Percentiles rank a stretch among this genome's conserved stretches.
Evolutionary conservation across 768 basidiomycete species (phyloP).

Genomic region (Termitomyces sp.): DNA sequence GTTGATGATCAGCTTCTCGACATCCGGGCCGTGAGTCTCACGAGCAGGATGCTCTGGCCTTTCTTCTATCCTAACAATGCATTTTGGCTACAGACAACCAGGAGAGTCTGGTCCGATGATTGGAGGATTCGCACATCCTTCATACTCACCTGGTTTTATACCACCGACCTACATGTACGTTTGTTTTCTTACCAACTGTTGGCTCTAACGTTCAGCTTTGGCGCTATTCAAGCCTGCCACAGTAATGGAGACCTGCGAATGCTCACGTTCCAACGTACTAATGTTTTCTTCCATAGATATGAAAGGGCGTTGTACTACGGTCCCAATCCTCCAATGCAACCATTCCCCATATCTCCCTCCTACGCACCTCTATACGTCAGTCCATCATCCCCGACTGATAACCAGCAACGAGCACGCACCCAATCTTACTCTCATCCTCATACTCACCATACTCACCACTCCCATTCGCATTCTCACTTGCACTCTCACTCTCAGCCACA

Average conservation of each 20-base stretch:
- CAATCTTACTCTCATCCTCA: conserved; percentile 13
- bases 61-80: neutral
- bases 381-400: neutral
- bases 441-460: conserved; percentile 2
- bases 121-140: conserved; percentile 9
- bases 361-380: conserved; percentile 9
- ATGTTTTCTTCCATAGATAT: conserved; percentile 3
- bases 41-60: neutral
- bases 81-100: conserved; percentile 1
- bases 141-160: conserved; percentile 8
- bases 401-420: conserved; percentile 3
- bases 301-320: conserved; percentile 14
- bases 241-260: conserved; percentile 9
- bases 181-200: no score
- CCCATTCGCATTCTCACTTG: conserved; percentile 9
- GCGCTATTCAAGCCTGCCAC: conserved; percentile 6
- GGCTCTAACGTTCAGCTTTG: neutral
- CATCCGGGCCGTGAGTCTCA: conserved; percentile 18
- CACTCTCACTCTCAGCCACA: conserved; percentile 10
- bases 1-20: conserved; percentile 18
- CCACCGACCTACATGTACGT: conserved; percentile 16
- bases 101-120: conserved; percentile 2
- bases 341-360: conserved; percentile 4
- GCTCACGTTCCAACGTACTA: neutral
- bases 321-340: conserved; percentile 4